Evolutionary conservation across 2,329 filamentous ascomycete species (phyloP), one percentile per base, ranked within the genome.

Genomic region (Colletotrichum sp.): DNA sequence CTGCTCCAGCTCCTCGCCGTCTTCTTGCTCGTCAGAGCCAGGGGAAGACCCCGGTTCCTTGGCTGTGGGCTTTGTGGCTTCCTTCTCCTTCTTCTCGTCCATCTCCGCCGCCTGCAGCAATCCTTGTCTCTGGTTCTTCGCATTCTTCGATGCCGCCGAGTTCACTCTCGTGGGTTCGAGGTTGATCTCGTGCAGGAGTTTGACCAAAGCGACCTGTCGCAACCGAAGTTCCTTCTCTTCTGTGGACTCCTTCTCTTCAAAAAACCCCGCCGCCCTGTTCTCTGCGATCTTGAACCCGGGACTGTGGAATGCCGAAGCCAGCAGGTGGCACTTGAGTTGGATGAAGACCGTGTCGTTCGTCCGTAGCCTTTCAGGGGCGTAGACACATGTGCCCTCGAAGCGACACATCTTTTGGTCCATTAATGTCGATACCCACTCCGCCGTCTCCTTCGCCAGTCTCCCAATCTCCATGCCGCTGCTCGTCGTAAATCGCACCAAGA

Each of bases 301-400:
- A 59, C 88, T 89, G 66, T 93, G 90, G 80, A 99, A 99, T 0
- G 95, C 94, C 22, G 91, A 91, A 75, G 88, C 91, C 19, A 97
- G 88, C 52, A 99, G 84, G 71, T 90, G 98, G 81, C 94, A 97
- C 70, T 91, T 90, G 61, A 99, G 85, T 83, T 99, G 97, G 8
- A 99, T 84, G 80, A 96, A 98, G n/a, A 99, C 90, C 0, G 96
- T 99, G 80, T 99, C 97, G 81, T 98, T 98, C 11, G 96, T 97
- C 66, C 95, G 90, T 64, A 99, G 85, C 63, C 92, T 89, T 72
- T 99, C 96, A 0, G 96, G 96, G 0, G 95, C 95, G 83, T 95
- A 99, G 3, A 99, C 95, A 81, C 96, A 98, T 15, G 91, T 92
- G 8, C 95, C 97, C 79, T 98, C 95, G 77, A 99, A 98, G 27